Conservation (phyloP, 495 filamentous ascomycete species). For the Talaromyces proteolyticus region DNA sequence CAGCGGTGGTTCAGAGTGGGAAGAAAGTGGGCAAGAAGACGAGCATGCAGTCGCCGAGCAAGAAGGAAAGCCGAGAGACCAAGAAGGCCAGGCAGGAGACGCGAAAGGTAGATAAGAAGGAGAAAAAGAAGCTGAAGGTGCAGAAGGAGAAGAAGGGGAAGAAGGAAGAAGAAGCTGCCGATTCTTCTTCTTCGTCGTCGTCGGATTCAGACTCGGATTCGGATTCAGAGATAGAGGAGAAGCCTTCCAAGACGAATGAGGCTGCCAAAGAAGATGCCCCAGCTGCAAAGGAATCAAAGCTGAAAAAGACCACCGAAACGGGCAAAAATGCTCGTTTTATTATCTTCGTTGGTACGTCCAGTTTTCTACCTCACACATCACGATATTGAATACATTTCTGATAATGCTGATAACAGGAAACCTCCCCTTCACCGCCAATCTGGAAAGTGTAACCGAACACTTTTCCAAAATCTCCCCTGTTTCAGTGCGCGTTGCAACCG, state of each 20-base stretch:
- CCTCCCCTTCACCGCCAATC: slow-evolving; percentile 79
- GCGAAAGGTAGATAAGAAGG: slow-evolving; percentile 18
- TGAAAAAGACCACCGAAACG: slow-evolving; percentile 15
- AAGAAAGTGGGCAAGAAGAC: slow-evolving; percentile 8
- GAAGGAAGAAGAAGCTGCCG: slow-evolving; percentile 11
- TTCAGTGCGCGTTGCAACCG: slow-evolving; percentile 67
- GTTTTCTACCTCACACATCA: not conserved
- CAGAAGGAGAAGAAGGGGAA: slow-evolving; percentile 14
- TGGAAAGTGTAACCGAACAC: slow-evolving; percentile 59
- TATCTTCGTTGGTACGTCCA: slow-evolving; percentile 65
- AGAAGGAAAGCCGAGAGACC: not conserved
- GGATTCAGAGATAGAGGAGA: not conserved
- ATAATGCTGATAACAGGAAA: slow-evolving; percentile 49
- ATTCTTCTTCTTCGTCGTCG: slow-evolving; percentile 5
- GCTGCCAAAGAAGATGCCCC: slow-evolving; percentile 10
- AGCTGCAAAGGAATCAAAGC: slow-evolving; percentile 14
- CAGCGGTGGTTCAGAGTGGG: not conserved
- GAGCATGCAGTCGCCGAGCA: not conserved
- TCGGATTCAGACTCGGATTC: slow-evolving; percentile 4
- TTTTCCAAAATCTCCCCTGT: slow-evolving; percentile 70
- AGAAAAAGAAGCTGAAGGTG: slow-evolving; percentile 17
- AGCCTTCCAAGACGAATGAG: slow-evolving; percentile 2
- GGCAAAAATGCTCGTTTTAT: slow-evolving; percentile 64
- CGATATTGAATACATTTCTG: not conserved
- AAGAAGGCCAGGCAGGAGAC: slow-evolving; percentile 35